Evolutionary conservation across 768 basidiomycete genomes (phyloP).

Genomic region (Heimioporus sp.): DNA sequence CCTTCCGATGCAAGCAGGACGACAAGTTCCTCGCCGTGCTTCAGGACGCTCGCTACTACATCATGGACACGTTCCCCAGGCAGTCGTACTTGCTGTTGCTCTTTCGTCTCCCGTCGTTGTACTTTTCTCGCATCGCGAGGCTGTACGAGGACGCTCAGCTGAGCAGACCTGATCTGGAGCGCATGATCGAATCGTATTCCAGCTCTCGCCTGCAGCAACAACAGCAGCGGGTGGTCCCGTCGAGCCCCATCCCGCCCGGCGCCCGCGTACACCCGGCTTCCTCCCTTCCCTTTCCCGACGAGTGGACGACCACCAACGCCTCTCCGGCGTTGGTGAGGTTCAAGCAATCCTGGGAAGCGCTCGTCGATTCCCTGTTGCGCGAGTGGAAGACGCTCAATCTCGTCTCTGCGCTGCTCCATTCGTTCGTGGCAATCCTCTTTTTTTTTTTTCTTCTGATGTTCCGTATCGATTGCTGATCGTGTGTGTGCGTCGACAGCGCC

Average conservation of each 20-base stretch:
- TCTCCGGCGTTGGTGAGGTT: conserved; percentile 66
- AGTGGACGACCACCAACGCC: conserved; percentile 49
- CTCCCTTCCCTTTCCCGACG: conserved; percentile 48
- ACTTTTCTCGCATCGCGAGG: conserved; percentile 74
- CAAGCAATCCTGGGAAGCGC: conserved; percentile 64
- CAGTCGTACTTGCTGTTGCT: conserved; percentile 47
- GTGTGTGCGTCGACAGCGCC: conserved; percentile 39
- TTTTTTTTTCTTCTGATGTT: background rate
- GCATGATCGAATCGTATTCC: conserved; percentile 42
- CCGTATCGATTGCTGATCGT: background rate
- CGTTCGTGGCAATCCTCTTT: conserved; percentile 36
- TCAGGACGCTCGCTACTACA: conserved; percentile 22
- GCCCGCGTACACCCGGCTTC: conserved; percentile 13
- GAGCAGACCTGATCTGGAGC: conserved; percentile 66
- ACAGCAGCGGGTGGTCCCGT: conserved; percentile 6
- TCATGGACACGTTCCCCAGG: conserved; percentile 39
- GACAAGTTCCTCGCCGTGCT: conserved; percentile 17
- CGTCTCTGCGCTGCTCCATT: conserved; percentile 60
- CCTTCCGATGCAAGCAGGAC: conserved; percentile 10
- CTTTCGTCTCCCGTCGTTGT: conserved; percentile 72
- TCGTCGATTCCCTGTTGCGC: conserved; percentile 64
- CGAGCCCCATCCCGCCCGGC: conserved; percentile 32
- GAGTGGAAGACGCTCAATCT: conserved; percentile 80
- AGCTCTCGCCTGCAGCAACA: conserved; percentile 12
- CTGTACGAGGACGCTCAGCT: conserved; percentile 79